Evolutionary conservation across 176 grass and related monocot species (phyloP), one percentile per base, ranked within the genome.

Genomic region (maize (Zea mays)): DNA sequence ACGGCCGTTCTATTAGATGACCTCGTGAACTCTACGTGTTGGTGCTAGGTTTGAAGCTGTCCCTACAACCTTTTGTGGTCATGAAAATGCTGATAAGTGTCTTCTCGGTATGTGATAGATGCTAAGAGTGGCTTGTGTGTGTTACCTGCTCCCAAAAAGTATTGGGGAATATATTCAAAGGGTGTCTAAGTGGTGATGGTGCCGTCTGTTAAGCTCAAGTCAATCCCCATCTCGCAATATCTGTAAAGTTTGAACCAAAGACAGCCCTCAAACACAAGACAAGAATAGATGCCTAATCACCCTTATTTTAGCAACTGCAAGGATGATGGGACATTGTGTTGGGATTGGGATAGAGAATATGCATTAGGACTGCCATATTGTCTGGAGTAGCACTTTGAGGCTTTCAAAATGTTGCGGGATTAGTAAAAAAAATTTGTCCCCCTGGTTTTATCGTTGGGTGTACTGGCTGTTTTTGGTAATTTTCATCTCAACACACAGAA

Each of bases 91-190:
- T 39, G 38, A 39, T 39, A 39, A 39, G 38, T 39, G 38, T 39
- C 38, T 39, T 39, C 38, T 39, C 38, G 38, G 38, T 39, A 39
- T 39, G 38, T 39, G 38, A 39, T 39, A 3, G 59, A 76, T 70
- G 78, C 71, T 86, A 12, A 15, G 58, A 81, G 36, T 86, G 33
- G 49, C 15, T 5, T 63, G 43, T 76, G 54, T 12, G 43, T 21
- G 44, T 59, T 67, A 17, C 65, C 72, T 51, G 68, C 74, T 64
- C 62, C 80, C 51, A 13, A 45, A 74, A 74, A 69, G 54, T 68
- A 46, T 80, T 69, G 81, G 69, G 19, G 76, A 80, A 75, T 84
- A 84, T 67, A 79, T 79, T 43, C 81, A 46, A 63, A 79, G 69
- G 37, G 37, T 70, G 21, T 48, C 37, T 64, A 67, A 39, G 19